Conservation (phyloP, 306 rosid species). For the Prunus fruticosa region DNA sequence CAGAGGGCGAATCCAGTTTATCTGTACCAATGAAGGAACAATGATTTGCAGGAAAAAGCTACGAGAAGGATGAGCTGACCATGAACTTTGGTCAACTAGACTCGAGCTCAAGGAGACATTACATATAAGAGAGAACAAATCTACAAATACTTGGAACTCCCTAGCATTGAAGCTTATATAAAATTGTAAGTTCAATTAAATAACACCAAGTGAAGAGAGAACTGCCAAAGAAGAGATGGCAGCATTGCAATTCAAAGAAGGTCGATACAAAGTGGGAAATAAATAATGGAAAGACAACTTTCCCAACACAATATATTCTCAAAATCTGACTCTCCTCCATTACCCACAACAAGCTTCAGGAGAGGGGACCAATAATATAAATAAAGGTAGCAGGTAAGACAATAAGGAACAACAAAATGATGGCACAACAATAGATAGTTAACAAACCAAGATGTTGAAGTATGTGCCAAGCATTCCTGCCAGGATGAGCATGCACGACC, state of each 20-base stretch:
- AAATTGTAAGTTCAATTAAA: background rate
- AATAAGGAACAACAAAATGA: background rate
- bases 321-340: background rate
- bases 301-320: background rate
- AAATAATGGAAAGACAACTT: too few relatives aligned
- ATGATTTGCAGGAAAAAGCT: background rate
- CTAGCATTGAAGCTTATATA: background rate
- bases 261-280: background rate
- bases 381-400: background rate
- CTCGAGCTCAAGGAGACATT: background rate
- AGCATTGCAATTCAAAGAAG: background rate
- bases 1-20: background rate
- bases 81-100: background rate
- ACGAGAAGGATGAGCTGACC: background rate
- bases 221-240: background rate
- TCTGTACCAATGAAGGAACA: background rate
- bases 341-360: background rate
- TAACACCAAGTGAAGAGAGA: background rate
- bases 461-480: conserved; percentile 93
- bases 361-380: background rate
- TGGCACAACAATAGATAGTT: conserved; percentile 26
- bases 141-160: background rate
- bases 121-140: background rate
- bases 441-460: conserved; percentile 79
- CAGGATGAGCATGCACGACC: conserved; percentile 59